Base-by-base conservation (phyloP, 139 green algal genomes). In the Haematococcus sp. region DNA sequence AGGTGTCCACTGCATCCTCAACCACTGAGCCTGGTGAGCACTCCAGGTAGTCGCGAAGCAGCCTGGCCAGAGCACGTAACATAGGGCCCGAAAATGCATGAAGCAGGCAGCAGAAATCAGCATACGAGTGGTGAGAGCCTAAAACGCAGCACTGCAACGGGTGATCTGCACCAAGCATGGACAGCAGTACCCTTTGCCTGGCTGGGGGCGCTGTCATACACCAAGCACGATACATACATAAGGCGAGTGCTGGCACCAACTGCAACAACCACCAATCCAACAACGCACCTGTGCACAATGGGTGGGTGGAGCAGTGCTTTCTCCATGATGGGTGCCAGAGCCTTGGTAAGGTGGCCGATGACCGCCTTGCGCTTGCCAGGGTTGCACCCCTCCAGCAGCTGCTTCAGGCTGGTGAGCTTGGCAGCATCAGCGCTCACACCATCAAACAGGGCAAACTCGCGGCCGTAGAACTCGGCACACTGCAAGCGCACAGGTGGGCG, bases 301-400 rank as follows among this genome's bases (percentile, higher is more conserved):
- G 85, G 79, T 11, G 85, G 83, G 81, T 97, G 88, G 54, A 98
- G 72, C 58, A 97, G 78, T 9, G 83, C 92, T 84, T 98, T 97
- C 84, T 98, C 93, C 75, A 97, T 88, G 33, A 96, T 86, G 11
- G 80, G 80, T 1, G 76, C 73, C 52, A 93, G 78, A 11, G 81
- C 49, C 49, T 81, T 81, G 52, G 77, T 81, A 33, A 97, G 72
- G 70, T 89, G 77, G 76, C 86, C 75, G 22, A 96, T 68, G 25
- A 95, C 81, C 2, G 80, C 63, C 2, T 80, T 76, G 73, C 80
- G 76, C 80, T 93, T 89, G 23, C 71, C 61, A 7, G 76, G 27
- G 17, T 86, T 68, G 11, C 78, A 76, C 0, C 44, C 70, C 1
- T 71, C 65, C 56, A 95, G 81, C 40, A 93, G 64, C 68, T 86